Base-by-base conservation (phyloP, 305 asterid species). In the Fraxinus angustifolia region DNA sequence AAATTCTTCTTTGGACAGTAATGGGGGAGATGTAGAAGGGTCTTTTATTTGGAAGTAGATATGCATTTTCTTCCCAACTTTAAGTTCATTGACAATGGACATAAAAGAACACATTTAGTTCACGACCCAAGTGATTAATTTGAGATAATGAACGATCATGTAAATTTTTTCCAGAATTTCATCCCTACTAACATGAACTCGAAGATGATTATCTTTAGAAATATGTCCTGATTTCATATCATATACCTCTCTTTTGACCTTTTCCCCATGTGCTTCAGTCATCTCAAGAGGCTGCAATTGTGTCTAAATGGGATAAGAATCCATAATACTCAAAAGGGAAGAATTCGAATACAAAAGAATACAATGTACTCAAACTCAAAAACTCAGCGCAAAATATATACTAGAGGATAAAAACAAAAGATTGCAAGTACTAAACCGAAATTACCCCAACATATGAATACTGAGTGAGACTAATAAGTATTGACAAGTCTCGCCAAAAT, bases 31-130 rank as follows among this genome's bases (percentile, higher is more conserved):
- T 30, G 83, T 82, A 6, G 90, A 84, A 28, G 86, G 90, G 35
- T 89, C 85, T 7, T 84, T 91, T 48, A 45, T 70, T 3, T 87
- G 85, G 86, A 92, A 92, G 82, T 91, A 89, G 40, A 93, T 80
- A 2, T 62, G 82, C 82, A 93, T 84, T n/a, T 65, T 84, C 3
- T 84, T 88, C 28, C 96, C 96, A 14, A 68, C 4, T 72, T 88
- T 87, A 60, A 93, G 90, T 79, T 88, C 85, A 1, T 85, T 79
- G 1, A 23, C 26, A 23, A 23, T 23, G 0, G 75, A 83, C 79
- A 58, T 83, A 84, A 83, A 93, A 92, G 86, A 92, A 92, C 45
- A 92, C 83, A 8, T 90, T 90, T 19, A 85, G 80, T 28, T 87
- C 93, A 93, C 89, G 85, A 92, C 90, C 45, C 34, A 73, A 2